Percentiles rank a stretch among this genome's conserved stretches.
Conservation (phyloP, 768 basidiomycete species). For the Multifurca ochricompacta region DNA sequence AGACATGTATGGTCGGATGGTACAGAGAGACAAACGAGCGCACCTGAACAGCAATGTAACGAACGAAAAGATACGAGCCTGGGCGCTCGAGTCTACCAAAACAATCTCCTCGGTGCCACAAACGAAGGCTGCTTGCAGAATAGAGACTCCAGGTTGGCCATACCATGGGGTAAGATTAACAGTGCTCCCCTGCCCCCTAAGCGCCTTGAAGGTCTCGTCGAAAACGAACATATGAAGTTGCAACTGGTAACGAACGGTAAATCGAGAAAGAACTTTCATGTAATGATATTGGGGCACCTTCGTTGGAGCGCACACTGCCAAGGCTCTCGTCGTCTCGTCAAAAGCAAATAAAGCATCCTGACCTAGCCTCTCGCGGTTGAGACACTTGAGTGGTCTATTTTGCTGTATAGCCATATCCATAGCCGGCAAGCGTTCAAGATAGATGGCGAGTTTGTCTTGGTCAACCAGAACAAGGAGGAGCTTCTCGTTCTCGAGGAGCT, state of each 20-base stretch:
- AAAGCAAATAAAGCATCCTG: constrained; percentile 39
- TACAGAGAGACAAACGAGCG: background rate
- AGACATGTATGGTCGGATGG: background rate
- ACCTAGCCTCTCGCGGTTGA: constrained; percentile 42
- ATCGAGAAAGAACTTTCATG: background rate
- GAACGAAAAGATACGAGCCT: constrained; percentile 46
- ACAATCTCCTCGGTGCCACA: constrained; percentile 45
- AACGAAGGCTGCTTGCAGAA: constrained; percentile 38
- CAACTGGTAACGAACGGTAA: constrained; percentile 18
- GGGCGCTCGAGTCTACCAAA: constrained; percentile 37
- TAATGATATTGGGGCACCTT: constrained; percentile 29
- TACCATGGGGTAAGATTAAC: constrained; percentile 42
- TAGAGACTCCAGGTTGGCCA: constrained; percentile 17
- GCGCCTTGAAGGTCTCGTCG: constrained; percentile 36
- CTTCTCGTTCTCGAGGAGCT: constrained; percentile 9
- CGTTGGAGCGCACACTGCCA: constrained; percentile 37
- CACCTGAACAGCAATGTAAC: constrained; percentile 49
- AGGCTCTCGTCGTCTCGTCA: constrained; percentile 43
- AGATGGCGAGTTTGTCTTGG: constrained; percentile 6
- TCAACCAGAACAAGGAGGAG: constrained; percentile 9
- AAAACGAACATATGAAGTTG: constrained; percentile 40
- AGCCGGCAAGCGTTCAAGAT: constrained; percentile 5
- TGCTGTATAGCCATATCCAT: background rate
- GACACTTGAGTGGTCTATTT: background rate
- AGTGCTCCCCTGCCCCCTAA: constrained; percentile 36